Base-by-base conservation (phyloP, 1,284 basidiomycete species). In the Thecaphora thlaspeos region DNA sequence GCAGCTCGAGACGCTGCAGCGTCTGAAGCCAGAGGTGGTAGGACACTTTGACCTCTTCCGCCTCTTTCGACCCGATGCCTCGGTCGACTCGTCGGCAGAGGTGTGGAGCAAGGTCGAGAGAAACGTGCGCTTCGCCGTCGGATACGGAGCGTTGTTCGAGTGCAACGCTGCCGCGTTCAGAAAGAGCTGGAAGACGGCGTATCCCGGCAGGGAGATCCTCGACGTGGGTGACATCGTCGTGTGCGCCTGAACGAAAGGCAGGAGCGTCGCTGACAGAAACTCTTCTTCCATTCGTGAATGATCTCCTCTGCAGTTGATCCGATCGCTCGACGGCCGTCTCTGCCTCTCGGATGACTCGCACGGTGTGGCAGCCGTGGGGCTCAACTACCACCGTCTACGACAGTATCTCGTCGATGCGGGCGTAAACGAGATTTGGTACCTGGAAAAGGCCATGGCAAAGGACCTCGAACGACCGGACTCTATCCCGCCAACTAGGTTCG, bases 331-430 rank as follows among this genome's bases (percentile, higher is more conserved):
- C 7, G 94, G 94, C 0, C 83, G 85, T 21, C 83, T 97, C 54
- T 86, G 88, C 19, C 82, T 97, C 18, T 97, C 93, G 2, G 94
- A 98, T 77, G 94, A 98, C 79, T 94, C 92, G 51, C 94, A 98
- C 73, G 91, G 91, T 0, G 87, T 90, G 1, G 83, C 86, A 36
- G 86, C 87, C 17, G 91, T 98, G 40, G 94, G 90, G 0, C 81
- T 92, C 48, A 92, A 96, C 78, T 98, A 95, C 71, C 67, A 80
- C 48, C 82, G 83, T 15, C 77, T 89, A 63, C 81, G 81, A 40
- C 80, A 83, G 7, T 97, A 97, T 77, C 81, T 93, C n/a, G 76
- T 81, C 48, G 77, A 79, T 2, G 74, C 84, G 21, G 83, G 83
- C 2, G 82, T 96, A 10, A 64, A 80, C 7, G 84, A 88, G 49